Percentiles rank a stretch among this genome's conserved stretches.
Conservation (phyloP, 2,329 filamentous ascomycete species). For the Kalmusia sp. region DNA sequence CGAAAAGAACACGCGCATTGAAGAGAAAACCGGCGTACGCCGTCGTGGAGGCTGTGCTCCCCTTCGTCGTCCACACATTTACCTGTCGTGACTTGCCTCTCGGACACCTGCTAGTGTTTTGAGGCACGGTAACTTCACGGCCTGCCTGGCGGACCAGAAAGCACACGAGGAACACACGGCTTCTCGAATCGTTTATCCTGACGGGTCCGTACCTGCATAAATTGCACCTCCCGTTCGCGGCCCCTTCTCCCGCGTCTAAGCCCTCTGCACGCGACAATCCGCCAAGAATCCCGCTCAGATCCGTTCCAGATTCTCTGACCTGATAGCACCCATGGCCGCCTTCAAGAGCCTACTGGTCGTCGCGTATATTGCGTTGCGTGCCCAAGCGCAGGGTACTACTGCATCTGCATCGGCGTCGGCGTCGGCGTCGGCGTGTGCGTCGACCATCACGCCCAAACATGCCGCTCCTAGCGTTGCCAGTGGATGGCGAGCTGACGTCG, state of each 20-base stretch:
- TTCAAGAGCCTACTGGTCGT: conserved; percentile 35
- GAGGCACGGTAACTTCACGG: too few species aligned
- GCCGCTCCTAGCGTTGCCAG: conserved; percentile 50
- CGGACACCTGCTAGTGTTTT: neutral
- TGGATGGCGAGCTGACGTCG: conserved; percentile 53
- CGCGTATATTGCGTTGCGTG: conserved; percentile 28
- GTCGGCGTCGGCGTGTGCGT: conserved; percentile 39
- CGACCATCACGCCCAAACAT: conserved; percentile 46
- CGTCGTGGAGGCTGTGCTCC: neutral
- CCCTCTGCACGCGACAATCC: conserved; percentile 6
- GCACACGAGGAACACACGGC: neutral
- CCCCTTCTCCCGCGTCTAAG: neutral
- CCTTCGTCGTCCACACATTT: too few species aligned
- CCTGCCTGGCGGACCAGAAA: too few species aligned
- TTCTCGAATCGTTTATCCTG: neutral
- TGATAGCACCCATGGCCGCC: conserved; percentile 9
- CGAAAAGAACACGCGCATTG: neutral
- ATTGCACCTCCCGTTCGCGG: neutral
- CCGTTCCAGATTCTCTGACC: too few species aligned
- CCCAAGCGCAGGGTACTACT: conserved; percentile 28
- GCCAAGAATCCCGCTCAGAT: too few species aligned
- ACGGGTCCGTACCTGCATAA: neutral
- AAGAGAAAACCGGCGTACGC: neutral
- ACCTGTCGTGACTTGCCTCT: neutral
- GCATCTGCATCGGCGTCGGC: conserved; percentile 7